A percentile compares a stretch with the other conserved stretches of the same genome.
These are phyloP conservation scores for Chaetomiaceae sp. DNA, from an alignment of 2,329 filamentous ascomycete species.

Conservation along the genomic window DNA sequence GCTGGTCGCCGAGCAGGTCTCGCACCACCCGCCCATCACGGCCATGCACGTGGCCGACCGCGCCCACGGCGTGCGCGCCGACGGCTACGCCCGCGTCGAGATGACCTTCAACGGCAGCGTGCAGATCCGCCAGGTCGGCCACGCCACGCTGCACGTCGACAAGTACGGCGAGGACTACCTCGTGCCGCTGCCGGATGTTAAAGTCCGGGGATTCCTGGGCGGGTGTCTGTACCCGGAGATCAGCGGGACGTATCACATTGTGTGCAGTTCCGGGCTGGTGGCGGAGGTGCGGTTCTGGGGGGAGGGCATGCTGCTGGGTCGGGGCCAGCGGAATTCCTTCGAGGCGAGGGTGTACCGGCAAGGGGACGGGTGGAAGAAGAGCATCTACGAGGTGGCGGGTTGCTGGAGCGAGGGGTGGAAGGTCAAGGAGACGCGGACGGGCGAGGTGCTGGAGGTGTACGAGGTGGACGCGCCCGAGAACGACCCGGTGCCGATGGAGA, in stretches of 20 bases:
- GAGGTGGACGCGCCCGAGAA: constrained; percentile 32
- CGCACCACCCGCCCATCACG: constrained; percentile 48
- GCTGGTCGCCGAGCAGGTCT: constrained; percentile 44
- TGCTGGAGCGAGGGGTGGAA: constrained; percentile 40
- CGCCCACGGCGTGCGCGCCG: constrained; percentile 39
- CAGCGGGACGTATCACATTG: constrained; percentile 39
- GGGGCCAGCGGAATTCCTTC: constrained; percentile 43
- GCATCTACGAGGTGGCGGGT: constrained; percentile 35
- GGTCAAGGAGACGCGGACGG: constrained; percentile 29
- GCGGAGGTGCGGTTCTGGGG: constrained; percentile 43
- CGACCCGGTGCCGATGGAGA: constrained; percentile 29
- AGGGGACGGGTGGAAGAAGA: constrained; percentile 31
- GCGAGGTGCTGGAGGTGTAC: constrained; percentile 32
- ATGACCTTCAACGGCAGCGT: constrained; percentile 46
- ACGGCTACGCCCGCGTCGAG: constrained; percentile 47
- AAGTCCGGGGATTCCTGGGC: constrained; percentile 42
- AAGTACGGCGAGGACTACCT: constrained; percentile 43
- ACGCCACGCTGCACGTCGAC: constrained; percentile 45
- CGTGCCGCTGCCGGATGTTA: constrained; percentile 43
- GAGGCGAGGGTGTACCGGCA: constrained; percentile 37
- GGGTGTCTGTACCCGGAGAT: constrained; percentile 46
- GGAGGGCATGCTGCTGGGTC: constrained; percentile 37
- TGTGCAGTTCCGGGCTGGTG: constrained; percentile 39
- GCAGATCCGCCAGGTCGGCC: constrained; percentile 45
- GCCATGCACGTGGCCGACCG: constrained; percentile 43